phyloP scores from a whole-genome alignment of 495 filamentous ascomycete genomes.

The Trichocladium antarcticum region DNA sequence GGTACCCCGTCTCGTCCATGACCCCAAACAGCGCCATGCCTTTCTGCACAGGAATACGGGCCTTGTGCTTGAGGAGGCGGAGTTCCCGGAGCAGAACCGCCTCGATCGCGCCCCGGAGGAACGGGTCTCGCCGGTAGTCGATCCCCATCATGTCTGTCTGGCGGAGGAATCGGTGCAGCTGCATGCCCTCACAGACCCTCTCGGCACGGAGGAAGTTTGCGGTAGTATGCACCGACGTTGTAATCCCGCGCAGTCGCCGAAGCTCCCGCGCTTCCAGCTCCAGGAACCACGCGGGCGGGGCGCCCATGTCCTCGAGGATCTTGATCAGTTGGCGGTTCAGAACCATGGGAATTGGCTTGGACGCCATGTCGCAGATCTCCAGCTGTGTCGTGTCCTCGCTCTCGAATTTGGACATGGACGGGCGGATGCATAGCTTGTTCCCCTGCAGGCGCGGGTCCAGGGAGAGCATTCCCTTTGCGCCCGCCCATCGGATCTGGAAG shows the following conservation, averaged over 20 bases:
- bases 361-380: slow-evolving; percentile 63
- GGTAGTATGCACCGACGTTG: slow-evolving; percentile 43
- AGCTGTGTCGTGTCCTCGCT: slow-evolving; percentile 42
- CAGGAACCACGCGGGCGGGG: slow-evolving; percentile 46
- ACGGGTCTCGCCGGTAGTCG: slow-evolving; percentile 51
- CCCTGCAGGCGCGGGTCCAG: slow-evolving; percentile 50
- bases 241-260: slow-evolving; percentile 44
- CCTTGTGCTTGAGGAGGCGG: slow-evolving; percentile 61
- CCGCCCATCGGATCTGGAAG: slow-evolving; percentile 61
- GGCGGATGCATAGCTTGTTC: slow-evolving; percentile 44
- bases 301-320: slow-evolving; percentile 62
- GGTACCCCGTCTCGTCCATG: slow-evolving; percentile 66
- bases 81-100: slow-evolving; percentile 52
- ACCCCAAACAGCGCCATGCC: slow-evolving; percentile 66
- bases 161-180: slow-evolving; percentile 48
- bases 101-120: slow-evolving; percentile 55
- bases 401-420: slow-evolving; percentile 73
- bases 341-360: slow-evolving; percentile 52
- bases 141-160: slow-evolving; percentile 42
- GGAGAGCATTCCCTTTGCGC: slow-evolving; percentile 63
- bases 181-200: slow-evolving; percentile 42
- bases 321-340: slow-evolving; percentile 74
- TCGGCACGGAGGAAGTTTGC: slow-evolving; percentile 49
- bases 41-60: slow-evolving; percentile 56
- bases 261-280: slow-evolving; percentile 49